These are phyloP conservation scores for Neoarthrinium moseri DNA, from an alignment of 2,329 filamentous ascomycete species.

Conservation along the genomic window DNA sequence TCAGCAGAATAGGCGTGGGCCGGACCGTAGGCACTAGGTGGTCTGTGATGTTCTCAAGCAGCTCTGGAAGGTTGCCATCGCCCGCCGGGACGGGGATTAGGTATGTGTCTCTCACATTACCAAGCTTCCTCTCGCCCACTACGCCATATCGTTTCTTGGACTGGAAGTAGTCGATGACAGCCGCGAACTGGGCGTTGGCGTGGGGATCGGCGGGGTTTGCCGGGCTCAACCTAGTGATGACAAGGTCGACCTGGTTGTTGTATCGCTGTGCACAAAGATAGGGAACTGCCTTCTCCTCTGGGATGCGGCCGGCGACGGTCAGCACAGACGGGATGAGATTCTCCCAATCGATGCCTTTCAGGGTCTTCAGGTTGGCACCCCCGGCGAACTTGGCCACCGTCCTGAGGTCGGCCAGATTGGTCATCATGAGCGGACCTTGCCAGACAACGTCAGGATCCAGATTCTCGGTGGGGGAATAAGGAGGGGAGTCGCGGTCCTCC, in stretches of 20 bases:
- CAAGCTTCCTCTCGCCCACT: conserved; percentile 70
- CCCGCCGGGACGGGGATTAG: conserved; percentile 81
- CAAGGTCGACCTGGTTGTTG: conserved; percentile 78
- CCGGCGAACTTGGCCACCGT: conserved; percentile 81
- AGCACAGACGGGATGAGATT: conserved; percentile 71
- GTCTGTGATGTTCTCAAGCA: conserved; percentile 84
- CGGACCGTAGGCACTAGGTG: conserved; percentile 73
- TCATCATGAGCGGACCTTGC: conserved; percentile 76
- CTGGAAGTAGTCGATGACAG: conserved; percentile 85
- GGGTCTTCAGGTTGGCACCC: conserved; percentile 72
- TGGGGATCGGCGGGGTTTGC: conserved; percentile 53
- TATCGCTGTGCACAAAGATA: conserved; percentile 88
- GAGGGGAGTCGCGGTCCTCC: conserved; percentile 76
- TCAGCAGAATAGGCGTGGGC: conserved; percentile 74
- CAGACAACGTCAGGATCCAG: conserved; percentile 73
- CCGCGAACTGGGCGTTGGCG: conserved; percentile 64
- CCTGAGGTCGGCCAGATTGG: conserved; percentile 70
- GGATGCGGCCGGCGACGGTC: conserved; percentile 76
- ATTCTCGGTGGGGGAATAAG: conserved; percentile 79
- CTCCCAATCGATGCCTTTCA: conserved; percentile 59
- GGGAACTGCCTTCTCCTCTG: conserved; percentile 78
- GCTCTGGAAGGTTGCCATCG: conserved; percentile 71
- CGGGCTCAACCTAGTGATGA: conserved; percentile 71
- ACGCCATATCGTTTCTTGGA: conserved; percentile 84
- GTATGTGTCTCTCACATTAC: conserved; percentile 86